Percentiles rank a stretch among this genome's conserved stretches.
phyloP scores from a whole-genome alignment of 108 stramenopile genomes.

The Pseudonitzschia delicatissima region DNA sequence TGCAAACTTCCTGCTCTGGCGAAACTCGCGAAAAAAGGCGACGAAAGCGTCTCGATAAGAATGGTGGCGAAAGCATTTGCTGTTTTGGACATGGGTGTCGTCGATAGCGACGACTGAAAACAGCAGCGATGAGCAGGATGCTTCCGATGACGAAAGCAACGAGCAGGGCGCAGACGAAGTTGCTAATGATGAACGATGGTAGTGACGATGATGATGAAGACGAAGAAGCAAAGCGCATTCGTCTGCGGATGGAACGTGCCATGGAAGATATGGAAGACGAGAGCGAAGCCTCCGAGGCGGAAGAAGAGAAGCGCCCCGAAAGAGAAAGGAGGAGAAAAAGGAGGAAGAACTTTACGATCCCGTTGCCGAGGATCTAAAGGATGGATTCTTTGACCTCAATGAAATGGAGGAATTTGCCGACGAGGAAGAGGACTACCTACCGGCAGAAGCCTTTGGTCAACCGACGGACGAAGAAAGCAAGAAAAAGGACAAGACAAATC shows the following conservation, averaged over 20 bases:
- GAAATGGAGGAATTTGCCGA: constrained; percentile 97
- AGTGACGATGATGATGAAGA: constrained; percentile 48
- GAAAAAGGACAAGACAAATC: constrained; percentile 17
- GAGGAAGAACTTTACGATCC: constrained; percentile 59
- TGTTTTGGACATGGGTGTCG: constrained; percentile 41
- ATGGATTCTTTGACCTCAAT: constrained; percentile 92
- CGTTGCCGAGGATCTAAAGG: constrained; percentile 70
- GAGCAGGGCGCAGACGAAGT: constrained; percentile 13
- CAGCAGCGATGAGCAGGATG: constrained; percentile 47
- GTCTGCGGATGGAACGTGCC: constrained; percentile 78
- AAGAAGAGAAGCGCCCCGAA: constrained; percentile 3
- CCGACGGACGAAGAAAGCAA: constrained; percentile 37
- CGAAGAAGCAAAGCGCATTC: constrained; percentile 56
- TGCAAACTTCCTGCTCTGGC: constrained; percentile 80
- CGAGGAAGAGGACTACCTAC: constrained; percentile 85
- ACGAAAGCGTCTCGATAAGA: constrained; percentile 55
- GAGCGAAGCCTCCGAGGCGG: constrained; percentile 23
- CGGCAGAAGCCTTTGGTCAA: constrained; percentile 64
- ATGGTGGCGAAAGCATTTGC: constrained; percentile 25
- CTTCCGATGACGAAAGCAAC: not conserved
- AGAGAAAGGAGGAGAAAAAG: constrained; percentile 23
- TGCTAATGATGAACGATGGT: constrained; percentile 37
- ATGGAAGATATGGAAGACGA: constrained; percentile 76
- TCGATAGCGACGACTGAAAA: constrained; percentile 22
- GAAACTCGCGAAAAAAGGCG: constrained; percentile 51